Base-by-base conservation (phyloP, 2,329 filamentous ascomycete genomes). In the Aspergillus unguis region DNA sequence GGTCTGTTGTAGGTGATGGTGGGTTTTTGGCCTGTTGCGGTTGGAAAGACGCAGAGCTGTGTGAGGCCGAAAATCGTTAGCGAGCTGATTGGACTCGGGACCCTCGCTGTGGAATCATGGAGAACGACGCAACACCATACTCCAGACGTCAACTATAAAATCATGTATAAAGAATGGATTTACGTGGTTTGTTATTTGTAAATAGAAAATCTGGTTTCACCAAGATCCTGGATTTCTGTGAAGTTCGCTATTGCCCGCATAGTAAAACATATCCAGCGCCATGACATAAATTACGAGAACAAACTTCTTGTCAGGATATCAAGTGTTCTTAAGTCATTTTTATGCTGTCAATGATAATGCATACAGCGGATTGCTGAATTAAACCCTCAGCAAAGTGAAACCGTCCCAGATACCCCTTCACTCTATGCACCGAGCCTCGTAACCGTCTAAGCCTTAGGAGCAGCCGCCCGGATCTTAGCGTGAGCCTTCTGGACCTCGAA, bases 401-500 rank as follows among this genome's bases (percentile, higher is more conserved):
- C 66, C 66, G 62, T 68, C 63, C 67, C 65, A 68, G 65, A 65
- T 64, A 70, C 67, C 68, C 70, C 65, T 64, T 72, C 69, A 70
- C 68, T 70, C 71, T 67, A 72, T 70, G 67, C 70, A 71, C 69
- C 67, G 65, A 69, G 65, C 66, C 64, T 67, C 67, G 63, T 62
- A 65, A 68, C 64, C 64, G 64, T 69, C 62, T 68, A 69, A 63
- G 66, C 75, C 74, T 88, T 90, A 76, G 88, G 86, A 70, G 86
- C 86, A 69, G 86, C 80, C 70, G 88, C 86, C 82, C 88, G 88
- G 80, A 95, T 81, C 85, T 96, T 95, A 75, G 91, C 90, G 75
- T 95, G 83, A 71, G 90, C 87, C 88, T 96, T 97, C 81, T 88
- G 88, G 80, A 96, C 87, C 84, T 96, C 92, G 81, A 95, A 97